Percentiles rank a stretch among this genome's conserved stretches.
Conservation (phyloP, 2,329 filamentous ascomycete species). For the Thielaviopsis musarum region DNA sequence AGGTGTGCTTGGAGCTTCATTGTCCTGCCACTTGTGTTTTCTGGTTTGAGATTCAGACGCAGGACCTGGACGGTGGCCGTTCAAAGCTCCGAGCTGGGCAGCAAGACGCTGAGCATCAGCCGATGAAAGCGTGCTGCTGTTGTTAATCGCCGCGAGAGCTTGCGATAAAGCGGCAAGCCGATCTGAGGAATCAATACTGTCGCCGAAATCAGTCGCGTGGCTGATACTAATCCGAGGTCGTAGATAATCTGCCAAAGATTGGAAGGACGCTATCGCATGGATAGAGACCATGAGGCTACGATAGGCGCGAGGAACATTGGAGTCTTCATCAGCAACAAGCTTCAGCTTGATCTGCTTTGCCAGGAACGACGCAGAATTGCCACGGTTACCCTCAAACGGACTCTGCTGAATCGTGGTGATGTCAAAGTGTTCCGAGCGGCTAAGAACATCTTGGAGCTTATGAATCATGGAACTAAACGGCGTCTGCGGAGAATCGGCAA, state of each 20-base stretch:
- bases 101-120: constrained; percentile 20
- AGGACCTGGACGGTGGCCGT: neutral
- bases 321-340: constrained; percentile 75
- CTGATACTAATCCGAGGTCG: constrained; percentile 57
- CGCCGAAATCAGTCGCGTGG: constrained; percentile 29
- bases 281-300: constrained; percentile 97
- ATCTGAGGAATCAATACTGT: constrained; percentile 27
- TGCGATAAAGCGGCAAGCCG: constrained; percentile 49
- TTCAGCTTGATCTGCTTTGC: constrained; percentile 88
- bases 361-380: constrained; percentile 86
- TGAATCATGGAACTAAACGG: constrained; percentile 82
- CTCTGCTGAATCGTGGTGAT: constrained; percentile 92
- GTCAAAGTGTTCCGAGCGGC: constrained; percentile 94
- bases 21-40: neutral
- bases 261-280: constrained; percentile 95
- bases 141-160: constrained; percentile 61
- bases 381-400: constrained; percentile 74
- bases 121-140: constrained; percentile 31
- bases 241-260: constrained; percentile 87
- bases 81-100: constrained; percentile 1
- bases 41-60: neutral
- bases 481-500: constrained; percentile 53
- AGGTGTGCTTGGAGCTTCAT: neutral
- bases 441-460: constrained; percentile 90
- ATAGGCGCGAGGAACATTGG: constrained; percentile 74